Conservation (phyloP, 2,329 filamentous ascomycete species). For the Hawksworthiomyces lignivorus region DNA sequence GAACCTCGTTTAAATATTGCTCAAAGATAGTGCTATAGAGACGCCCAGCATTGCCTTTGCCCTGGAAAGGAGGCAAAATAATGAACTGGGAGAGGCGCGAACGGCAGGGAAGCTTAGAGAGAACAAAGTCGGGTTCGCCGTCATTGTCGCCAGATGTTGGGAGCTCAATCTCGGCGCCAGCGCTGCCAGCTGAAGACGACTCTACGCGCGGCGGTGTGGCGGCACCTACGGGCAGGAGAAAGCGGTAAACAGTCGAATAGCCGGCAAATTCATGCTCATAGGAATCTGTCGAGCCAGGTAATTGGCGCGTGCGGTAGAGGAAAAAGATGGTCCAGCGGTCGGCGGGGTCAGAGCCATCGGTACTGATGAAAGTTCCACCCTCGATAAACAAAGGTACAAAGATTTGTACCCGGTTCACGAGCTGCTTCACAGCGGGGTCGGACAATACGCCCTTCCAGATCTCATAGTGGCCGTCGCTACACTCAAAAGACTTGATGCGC, state of each 20-base stretch:
- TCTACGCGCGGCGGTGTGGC: constrained; percentile 31
- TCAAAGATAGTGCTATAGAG: constrained; percentile 77
- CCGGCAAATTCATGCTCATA: constrained; percentile 75
- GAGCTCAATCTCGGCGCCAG: neutral
- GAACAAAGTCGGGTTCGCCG: constrained; percentile 22
- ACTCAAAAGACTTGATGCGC: constrained; percentile 56
- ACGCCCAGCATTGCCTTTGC: constrained; percentile 66
- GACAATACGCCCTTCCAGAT: constrained; percentile 74
- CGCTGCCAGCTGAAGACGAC: neutral
- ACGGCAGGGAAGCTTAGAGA: constrained; percentile 62
- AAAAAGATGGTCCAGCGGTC: constrained; percentile 91
- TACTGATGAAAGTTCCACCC: constrained; percentile 67
- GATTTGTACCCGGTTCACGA: constrained; percentile 76
- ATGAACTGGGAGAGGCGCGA: constrained; percentile 89
- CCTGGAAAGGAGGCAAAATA: constrained; percentile 80
- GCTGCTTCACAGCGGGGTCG: constrained; percentile 59
- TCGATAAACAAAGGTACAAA: constrained; percentile 85
- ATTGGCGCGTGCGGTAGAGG: constrained; percentile 54
- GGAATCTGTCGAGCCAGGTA: constrained; percentile 30
- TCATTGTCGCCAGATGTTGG: constrained; percentile 10
- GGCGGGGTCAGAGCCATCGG: constrained; percentile 57
- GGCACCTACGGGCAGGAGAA: constrained; percentile 64
- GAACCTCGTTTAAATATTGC: constrained; percentile 56
- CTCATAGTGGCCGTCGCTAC: constrained; percentile 60
- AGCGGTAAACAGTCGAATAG: constrained; percentile 84